Base-by-base conservation (phyloP, 2,329 filamentous ascomycete genomes). In the Claviceps monticola region DNA sequence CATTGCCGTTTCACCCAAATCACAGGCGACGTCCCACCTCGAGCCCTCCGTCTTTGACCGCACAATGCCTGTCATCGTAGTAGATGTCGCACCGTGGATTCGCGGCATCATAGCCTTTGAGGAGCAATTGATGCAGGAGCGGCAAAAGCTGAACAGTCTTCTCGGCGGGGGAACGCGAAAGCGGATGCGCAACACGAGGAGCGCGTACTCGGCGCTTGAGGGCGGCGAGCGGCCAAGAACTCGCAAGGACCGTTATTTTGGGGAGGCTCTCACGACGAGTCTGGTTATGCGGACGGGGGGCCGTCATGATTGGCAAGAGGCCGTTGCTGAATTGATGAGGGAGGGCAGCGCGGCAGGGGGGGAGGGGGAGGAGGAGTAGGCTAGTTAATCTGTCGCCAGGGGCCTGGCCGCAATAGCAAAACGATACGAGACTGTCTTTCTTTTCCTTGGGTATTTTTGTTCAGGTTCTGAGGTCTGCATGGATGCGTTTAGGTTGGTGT, bases 21-120 rank as follows among this genome's bases (percentile, higher is more conserved):
- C 64, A 1, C 55, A 61, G 51, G 47, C 57, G 17, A 59, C 59
- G 16, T 57, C 61, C 7, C 71, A 71, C 44, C 72, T 88, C 1
- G 78, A 81, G 37, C 74, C 84, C 0, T 90, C 87, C 0, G 80
- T 84, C 0, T 88, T 95, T 57, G 88, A 95, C 59, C 80, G 86
- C 44, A 80, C 81, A 0, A 70, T 85, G 59, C 64, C 67, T 0
- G 71, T 83, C 19, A 79, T 95, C 36, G 75, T 79, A 0, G 70
- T 83, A 13, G 93, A 98, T 56, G 73, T 97, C 2, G 90, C 89
- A 0, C 93, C 94, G 0, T 97, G 88, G 64, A 79, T 97, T n/a
- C 85, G 94, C 11, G 75, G 77, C 39, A 97, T 98, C 54, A 82
- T 91, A 2, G 74, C 82, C 0, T 86, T 84, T 61, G 91, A 97